phyloP scores from a whole-genome alignment of 306 rosid species.

The Cicer pinnatifidum region DNA sequence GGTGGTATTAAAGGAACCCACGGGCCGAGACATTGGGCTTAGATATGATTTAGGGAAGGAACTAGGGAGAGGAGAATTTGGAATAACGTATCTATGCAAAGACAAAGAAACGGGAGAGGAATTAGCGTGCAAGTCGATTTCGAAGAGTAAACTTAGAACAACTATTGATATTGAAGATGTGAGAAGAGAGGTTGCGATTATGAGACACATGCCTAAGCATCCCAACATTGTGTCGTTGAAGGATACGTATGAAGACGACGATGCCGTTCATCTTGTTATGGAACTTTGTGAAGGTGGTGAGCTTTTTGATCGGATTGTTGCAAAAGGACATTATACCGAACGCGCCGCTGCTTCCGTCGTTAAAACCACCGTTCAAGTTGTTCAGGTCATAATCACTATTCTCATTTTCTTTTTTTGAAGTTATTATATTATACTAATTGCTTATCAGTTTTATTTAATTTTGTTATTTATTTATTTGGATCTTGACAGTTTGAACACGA shows the following conservation, averaged over 20 bases:
- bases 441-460: not conserved
- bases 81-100: slow-evolving; percentile 72
- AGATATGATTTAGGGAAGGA: slow-evolving; percentile 74
- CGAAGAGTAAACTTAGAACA: slow-evolving; percentile 80
- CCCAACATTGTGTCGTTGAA: slow-evolving; percentile 69
- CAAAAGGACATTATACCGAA: slow-evolving; percentile 86
- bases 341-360: slow-evolving; percentile 87
- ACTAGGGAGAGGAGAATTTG: slow-evolving; percentile 87
- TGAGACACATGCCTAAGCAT: slow-evolving; percentile 72
- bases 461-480: not conserved
- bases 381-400: slow-evolving; percentile 48
- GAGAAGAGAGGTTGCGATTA: slow-evolving; percentile 88
- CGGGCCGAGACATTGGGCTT: slow-evolving; percentile 73
- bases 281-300: slow-evolving; percentile 94
- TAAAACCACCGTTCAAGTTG: slow-evolving; percentile 83
- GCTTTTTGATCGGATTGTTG: slow-evolving; percentile 85
- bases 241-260: slow-evolving; percentile 79
- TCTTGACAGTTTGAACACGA: not conserved
- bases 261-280: slow-evolving; percentile 87
- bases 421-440: not conserved
- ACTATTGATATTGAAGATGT: slow-evolving; percentile 80
- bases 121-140: slow-evolving; percentile 79
- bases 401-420: not conserved
- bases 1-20: slow-evolving; percentile 64
- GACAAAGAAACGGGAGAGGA: slow-evolving; percentile 59